Base-by-base conservation (phyloP, 805 yeast genomes). In the Candida dajiaensis region DNA sequence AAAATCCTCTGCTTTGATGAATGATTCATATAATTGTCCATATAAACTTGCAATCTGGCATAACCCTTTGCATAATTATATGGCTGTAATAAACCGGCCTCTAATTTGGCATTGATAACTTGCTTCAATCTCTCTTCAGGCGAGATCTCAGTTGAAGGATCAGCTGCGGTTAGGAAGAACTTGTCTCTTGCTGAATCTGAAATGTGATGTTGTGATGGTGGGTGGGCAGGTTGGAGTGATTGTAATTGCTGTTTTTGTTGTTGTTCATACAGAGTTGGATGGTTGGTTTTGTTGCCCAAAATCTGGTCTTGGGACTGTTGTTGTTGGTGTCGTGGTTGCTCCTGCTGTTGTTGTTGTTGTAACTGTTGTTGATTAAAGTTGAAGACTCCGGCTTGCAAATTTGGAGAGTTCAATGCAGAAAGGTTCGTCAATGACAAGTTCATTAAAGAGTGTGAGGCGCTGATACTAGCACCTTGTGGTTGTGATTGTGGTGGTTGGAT, bases 151-250 rank as follows among this genome's bases (percentile, higher is more conserved):
- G 92, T 88, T 0, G 96, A 86, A 6, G 98, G 98, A 63, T 92
- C 98, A 0, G 97, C 97, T 0, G 98, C 98, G 0, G 97, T 92
- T 42, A 92, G 68, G 68, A 92, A 90, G 66, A 92, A 92, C 64
- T 89, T 89, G 62, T 90, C 97, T 52, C 89, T 76, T 1, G 97
- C 96, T 2, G 94, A 81, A 46, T 86, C 92, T 2, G 70, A 64
- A 39, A 58, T 57, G 40, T 49, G 60, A 35, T 51, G 53, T 18
- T 51, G 53, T 18, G 49, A 52, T 29, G 51, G 54, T 19, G 40
- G 46, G 20, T 35, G 43, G 9, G 37, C 19, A n/a, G 43, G 35
- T 21, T 38, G 35, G 10, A 26, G 38, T 6, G 29, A 16, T 13
- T 36, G 25, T 16, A 19, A 20, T 20, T 35, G 40, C 37, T 46